A percentile compares a stretch with the other conserved stretches of the same genome.
phyloP scores from a whole-genome alignment of 495 filamentous ascomycete species.

The Aspergillus sparsus region DNA sequence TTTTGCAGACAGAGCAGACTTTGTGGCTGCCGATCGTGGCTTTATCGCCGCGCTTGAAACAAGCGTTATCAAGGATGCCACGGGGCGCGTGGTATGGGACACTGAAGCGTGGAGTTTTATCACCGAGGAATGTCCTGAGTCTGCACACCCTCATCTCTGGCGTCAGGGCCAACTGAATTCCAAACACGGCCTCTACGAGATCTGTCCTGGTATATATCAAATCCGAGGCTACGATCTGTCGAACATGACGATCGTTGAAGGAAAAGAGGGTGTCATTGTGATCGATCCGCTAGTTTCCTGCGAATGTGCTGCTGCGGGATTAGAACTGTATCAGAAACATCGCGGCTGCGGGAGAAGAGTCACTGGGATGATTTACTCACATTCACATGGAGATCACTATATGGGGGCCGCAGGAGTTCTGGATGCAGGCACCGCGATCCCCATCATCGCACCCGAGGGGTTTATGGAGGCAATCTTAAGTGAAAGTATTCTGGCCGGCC shows the following conservation, averaged over 20 bases:
- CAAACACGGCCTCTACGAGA: slow-evolving; percentile 27
- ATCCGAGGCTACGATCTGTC: slow-evolving; percentile 29
- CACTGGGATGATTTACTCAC: slow-evolving; percentile 28
- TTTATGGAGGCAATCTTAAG: slow-evolving; percentile 27
- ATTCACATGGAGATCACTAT: slow-evolving; percentile 29
- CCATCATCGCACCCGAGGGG: slow-evolving; percentile 27
- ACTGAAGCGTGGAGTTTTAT: slow-evolving; percentile 26
- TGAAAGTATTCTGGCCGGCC: slow-evolving; percentile 27
- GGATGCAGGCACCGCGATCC: slow-evolving; percentile 16
- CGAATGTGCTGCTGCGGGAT: slow-evolving; percentile 22
- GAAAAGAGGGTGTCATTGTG: slow-evolving; percentile 24
- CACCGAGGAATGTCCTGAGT: slow-evolving; percentile 18
- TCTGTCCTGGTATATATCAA: slow-evolving; percentile 29
- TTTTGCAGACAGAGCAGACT: slow-evolving; percentile 22
- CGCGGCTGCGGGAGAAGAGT: slow-evolving; percentile 20
- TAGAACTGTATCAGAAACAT: slow-evolving; percentile 24
- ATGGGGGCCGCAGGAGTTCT: slow-evolving; percentile 26
- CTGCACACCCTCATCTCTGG: slow-evolving; percentile 30
- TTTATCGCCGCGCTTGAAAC: slow-evolving; percentile 23
- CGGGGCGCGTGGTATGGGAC: slow-evolving; percentile 23
- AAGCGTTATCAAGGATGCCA: slow-evolving; percentile 17
- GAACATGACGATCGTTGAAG: slow-evolving; percentile 32
- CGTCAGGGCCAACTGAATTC: slow-evolving; percentile 22
- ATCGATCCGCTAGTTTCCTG: slow-evolving; percentile 25
- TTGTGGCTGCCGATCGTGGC: slow-evolving; percentile 23